phyloP scores from a whole-genome alignment of 176 grass and related monocot genomes.

The Oryza meyeriana region DNA sequence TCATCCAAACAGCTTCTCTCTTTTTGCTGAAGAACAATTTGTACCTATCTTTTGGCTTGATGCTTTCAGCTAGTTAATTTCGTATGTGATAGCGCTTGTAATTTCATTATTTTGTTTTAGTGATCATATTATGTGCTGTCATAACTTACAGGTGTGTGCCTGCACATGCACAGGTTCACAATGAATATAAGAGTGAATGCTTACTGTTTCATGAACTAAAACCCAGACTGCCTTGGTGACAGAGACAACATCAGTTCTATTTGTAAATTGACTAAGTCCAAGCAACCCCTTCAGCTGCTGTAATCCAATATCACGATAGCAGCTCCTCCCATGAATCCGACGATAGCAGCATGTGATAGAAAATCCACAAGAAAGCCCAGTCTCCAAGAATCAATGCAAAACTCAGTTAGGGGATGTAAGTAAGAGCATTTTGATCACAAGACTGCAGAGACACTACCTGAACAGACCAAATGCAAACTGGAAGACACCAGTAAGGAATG shows the following conservation, averaged over 20 bases:
- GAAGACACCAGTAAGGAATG: conserved; percentile 63
- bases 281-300: conserved; percentile 40
- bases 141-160: background rate
- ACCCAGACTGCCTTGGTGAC: conserved; percentile 35
- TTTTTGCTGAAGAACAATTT: background rate
- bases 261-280: conserved; percentile 38
- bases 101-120: conserved; percentile 18
- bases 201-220: conserved; percentile 25
- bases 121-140: background rate
- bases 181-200: background rate
- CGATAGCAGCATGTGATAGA: conserved; percentile 43
- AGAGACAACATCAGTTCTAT: conserved; percentile 37
- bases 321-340: conserved; percentile 57
- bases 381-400: conserved; percentile 17
- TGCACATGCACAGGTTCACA: background rate
- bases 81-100: background rate
- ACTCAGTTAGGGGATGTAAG: background rate
- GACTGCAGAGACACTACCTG: conserved; percentile 38
- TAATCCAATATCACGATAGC: conserved; percentile 42
- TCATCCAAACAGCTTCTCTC: background rate
- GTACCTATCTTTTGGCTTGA: background rate
- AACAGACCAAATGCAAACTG: conserved; percentile 58
- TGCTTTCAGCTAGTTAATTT: background rate
- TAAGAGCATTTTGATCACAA: background rate
- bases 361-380: conserved; percentile 55